Percentiles rank a stretch among this genome's conserved stretches.
phyloP scores from a whole-genome alignment of 1,284 basidiomycete genomes.

The Phenoliferia sp. region DNA sequence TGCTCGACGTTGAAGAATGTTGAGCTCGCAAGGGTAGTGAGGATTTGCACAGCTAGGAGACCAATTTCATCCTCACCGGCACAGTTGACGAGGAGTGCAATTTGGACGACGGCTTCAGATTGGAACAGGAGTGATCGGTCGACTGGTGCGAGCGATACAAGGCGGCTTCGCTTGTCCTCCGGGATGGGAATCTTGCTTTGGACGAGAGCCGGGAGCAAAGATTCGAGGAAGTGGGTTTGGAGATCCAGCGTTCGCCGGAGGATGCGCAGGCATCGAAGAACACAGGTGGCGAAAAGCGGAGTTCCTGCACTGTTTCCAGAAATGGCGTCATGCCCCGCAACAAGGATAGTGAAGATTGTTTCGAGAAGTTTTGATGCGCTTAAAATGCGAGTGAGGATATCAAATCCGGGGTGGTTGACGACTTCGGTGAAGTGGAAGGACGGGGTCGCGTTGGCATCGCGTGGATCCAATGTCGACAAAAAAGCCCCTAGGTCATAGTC shows the following conservation, averaged over 20 bases:
- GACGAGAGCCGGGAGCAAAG: conserved; percentile 71
- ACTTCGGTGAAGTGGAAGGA: conserved; percentile 34
- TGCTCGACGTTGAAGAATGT: conserved; percentile 52
- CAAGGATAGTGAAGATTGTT: conserved; percentile 68
- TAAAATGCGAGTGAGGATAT: conserved; percentile 74
- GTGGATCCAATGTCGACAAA: conserved; percentile 21
- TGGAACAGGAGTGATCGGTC: conserved; percentile 76
- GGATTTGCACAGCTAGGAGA: conserved; percentile 72
- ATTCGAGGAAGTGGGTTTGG: conserved; percentile 83
- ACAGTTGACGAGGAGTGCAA: conserved; percentile 76
- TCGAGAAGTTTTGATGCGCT: conserved; percentile 65
- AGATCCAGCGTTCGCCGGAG: conserved; percentile 74
- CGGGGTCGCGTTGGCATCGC: neutral
- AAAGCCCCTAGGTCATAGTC: conserved; percentile 65
- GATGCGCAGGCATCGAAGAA: conserved; percentile 76
- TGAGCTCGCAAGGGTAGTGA: conserved; percentile 59
- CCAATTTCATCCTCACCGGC: conserved; percentile 67
- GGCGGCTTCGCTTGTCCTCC: conserved; percentile 29
- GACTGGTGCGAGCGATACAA: conserved; percentile 53
- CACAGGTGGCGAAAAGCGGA: conserved; percentile 65
- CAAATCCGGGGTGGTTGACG: conserved; percentile 78
- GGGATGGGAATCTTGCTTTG: conserved; percentile 43
- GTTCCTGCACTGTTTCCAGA: conserved; percentile 57
- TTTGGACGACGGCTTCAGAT: conserved; percentile 66
- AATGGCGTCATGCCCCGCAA: conserved; percentile 69